A percentile compares a stretch with the other conserved stretches of the same genome.
These are phyloP conservation scores for Fusarium redolens DNA, from an alignment of 2,329 filamentous ascomycete species.

Conservation along the genomic window DNA sequence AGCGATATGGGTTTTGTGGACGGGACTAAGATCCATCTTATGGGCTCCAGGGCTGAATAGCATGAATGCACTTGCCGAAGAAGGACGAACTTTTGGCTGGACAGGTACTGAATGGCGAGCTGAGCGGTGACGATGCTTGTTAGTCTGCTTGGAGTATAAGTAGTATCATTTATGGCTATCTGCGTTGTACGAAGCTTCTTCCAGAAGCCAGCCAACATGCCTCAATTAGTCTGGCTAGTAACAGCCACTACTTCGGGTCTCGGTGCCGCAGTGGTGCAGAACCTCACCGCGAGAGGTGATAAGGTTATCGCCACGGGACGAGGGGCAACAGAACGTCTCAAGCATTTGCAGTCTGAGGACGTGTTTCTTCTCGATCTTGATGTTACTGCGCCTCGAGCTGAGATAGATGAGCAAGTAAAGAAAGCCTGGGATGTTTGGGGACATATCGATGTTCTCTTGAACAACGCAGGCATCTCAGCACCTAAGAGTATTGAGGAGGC, in stretches of 20 bases:
- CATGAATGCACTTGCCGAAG: not conserved
- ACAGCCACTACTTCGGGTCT: constrained; percentile 15
- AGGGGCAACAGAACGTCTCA: not conserved
- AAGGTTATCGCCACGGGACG: constrained; percentile 5
- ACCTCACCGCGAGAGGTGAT: constrained; percentile 1
- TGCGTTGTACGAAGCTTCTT: accelerated
- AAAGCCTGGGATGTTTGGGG: constrained; percentile 6
- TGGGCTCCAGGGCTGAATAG: not conserved
- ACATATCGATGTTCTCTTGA: constrained; percentile 5
- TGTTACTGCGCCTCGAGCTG: not conserved
- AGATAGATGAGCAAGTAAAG: not conserved
- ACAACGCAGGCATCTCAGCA: constrained; percentile 6
- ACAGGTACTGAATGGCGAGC: not conserved
- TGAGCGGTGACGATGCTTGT: not conserved
- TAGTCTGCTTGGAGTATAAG: not conserved
- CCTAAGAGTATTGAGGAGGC: constrained; percentile 2
- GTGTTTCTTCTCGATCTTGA: constrained; percentile 6
- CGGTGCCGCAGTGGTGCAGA: constrained; percentile 10
- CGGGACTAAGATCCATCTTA: not conserved
- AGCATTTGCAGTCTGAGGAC: not conserved
- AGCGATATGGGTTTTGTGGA: not conserved
- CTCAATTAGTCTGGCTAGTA: constrained; percentile 5
- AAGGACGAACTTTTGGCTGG: not conserved
- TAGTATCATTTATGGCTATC: not conserved
- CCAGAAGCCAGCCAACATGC: not conserved